Base-by-base conservation (phyloP, 2,329 filamentous ascomycete species). In the Colletotrichum siamense region DNA sequence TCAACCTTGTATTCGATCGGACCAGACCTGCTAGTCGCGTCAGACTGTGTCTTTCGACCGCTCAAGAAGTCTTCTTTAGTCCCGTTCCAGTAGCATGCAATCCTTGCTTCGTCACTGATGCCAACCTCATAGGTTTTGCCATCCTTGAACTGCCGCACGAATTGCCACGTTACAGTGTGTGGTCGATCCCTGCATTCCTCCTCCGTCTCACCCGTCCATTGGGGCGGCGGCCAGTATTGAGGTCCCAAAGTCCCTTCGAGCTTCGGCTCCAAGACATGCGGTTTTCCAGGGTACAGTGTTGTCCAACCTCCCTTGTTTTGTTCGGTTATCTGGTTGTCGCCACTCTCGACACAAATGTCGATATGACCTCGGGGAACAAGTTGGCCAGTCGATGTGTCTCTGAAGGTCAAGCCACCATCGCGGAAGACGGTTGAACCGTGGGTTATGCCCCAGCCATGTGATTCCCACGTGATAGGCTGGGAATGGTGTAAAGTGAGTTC, bases 241-340 rank as follows among this genome's bases (percentile, higher is more conserved):
- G 1, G 55, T 7, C 26, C 26, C 8, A 28, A 28, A 7, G 0
- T 2, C 13, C 22, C 26, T 1, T 59, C 55, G 24, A 59, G 3
- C 55, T 16, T 59, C 16, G 24, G 22, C 15, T 28, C 15, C 15
- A 59, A 24, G 55, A 24, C 22, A 2, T 28, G 55, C 55, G 55
- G 24, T 13, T 16, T 59, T 16, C 55, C 55, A n/a, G 55, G 55
- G 55, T 59, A 59, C 15, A 59, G 13, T 22, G 55, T 59, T 28
- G 1, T 18, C 55, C 55, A 59, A 0, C 55, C 22, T 16, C 6
- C 13, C 1, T 59, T 12, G 13, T 9, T 18, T 0, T 18, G 0
- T 22, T 52, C n/a, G 0, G n/a, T 52, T 52, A 52, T 22, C 15
- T n/a, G n/a, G n/a, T n/a, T n/a, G n/a, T n/a, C n/a, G n/a, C n/a